phyloP scores from a whole-genome alignment of 2,329 filamentous ascomycete genomes.

The Colletotrichum navitas region DNA sequence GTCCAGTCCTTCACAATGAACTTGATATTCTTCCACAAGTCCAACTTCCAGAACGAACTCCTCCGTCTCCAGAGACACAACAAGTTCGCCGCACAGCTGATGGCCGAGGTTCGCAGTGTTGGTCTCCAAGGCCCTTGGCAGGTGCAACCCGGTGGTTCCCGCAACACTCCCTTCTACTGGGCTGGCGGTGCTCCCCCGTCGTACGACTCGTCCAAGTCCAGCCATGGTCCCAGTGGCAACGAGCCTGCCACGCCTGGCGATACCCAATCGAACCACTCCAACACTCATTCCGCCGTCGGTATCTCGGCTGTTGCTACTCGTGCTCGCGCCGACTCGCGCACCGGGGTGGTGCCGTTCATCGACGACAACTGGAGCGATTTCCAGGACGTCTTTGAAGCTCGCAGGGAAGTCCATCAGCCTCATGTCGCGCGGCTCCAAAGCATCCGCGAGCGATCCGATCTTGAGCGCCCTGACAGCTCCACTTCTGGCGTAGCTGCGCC shows the following conservation, averaged over 20 bases:
- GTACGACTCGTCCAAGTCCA: conserved; percentile 47
- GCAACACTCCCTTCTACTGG: conserved; percentile 75
- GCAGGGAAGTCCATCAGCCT: conserved; percentile 53
- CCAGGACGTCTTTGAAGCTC: conserved; percentile 60
- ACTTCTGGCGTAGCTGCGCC: conserved; percentile 19
- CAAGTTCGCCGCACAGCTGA: conserved; percentile 93
- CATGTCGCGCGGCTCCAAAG: conserved; percentile 44
- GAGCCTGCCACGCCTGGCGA: conserved; percentile 39
- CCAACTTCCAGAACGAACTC: conserved; percentile 95
- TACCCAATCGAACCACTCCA: conserved; percentile 44
- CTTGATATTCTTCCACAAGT: conserved; percentile 97
- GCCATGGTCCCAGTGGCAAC: conserved; percentile 39
- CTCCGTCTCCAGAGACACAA: conserved; percentile 91
- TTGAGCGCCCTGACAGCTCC: conserved; percentile 23
- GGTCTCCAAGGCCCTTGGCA: conserved; percentile 83
- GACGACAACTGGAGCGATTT: conserved; percentile 55
- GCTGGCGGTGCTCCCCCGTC: conserved; percentile 52
- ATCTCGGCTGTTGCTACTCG: conserved; percentile 47
- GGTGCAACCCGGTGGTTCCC: conserved; percentile 74
- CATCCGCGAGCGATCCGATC: conserved; percentile 38
- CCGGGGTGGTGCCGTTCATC: conserved; percentile 43
- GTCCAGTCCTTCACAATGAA: conserved; percentile 90
- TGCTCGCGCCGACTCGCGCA: conserved; percentile 38
- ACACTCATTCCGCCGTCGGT: conserved; percentile 46
- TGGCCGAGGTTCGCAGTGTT: conserved; percentile 84